These are phyloP conservation scores for Hypericum androsaemum DNA, from an alignment of 345 rosid species.

Conservation along the genomic window DNA sequence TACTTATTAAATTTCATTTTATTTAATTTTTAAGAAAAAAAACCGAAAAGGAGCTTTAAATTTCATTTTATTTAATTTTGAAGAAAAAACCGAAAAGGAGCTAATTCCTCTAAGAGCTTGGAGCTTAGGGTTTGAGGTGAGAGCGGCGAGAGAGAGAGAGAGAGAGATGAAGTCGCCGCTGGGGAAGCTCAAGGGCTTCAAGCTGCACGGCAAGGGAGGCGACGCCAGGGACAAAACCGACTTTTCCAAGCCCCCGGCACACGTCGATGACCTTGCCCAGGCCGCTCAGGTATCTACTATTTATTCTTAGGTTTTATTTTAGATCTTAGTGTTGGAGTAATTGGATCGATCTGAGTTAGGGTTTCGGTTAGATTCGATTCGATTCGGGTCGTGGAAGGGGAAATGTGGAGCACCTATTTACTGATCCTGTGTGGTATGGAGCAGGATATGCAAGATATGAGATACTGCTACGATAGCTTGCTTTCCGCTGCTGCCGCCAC, in stretches of 20 bases:
- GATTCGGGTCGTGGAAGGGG: no score
- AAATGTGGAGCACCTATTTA: no score
- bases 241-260: slow-evolving; percentile 29
- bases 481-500: slow-evolving; percentile 91
- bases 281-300: slow-evolving; percentile 55
- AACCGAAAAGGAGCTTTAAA: no score
- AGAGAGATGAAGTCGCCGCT: slow-evolving; percentile 65
- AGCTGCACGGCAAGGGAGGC: slow-evolving; percentile 41
- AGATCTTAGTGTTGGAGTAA: no score
- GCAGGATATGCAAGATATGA: slow-evolving; percentile 88
- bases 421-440: neutral
- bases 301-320: neutral
- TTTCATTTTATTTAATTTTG: no score
- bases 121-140: slow-evolving; percentile 33
- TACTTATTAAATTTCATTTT: no score
- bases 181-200: slow-evolving; percentile 53
- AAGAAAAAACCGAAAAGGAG: no score
- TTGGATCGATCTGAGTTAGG: no score
- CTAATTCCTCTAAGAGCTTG: neutral
- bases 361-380: no score
- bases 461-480: slow-evolving; percentile 88
- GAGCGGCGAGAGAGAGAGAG: no score
- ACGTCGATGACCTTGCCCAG: slow-evolving; percentile 68
- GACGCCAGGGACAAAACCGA: slow-evolving; percentile 62
- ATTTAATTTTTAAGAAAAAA: no score